Base-by-base conservation (phyloP, 371 early-diverging fungal genomes). In the Syncephalastrum racemosum region DNA sequence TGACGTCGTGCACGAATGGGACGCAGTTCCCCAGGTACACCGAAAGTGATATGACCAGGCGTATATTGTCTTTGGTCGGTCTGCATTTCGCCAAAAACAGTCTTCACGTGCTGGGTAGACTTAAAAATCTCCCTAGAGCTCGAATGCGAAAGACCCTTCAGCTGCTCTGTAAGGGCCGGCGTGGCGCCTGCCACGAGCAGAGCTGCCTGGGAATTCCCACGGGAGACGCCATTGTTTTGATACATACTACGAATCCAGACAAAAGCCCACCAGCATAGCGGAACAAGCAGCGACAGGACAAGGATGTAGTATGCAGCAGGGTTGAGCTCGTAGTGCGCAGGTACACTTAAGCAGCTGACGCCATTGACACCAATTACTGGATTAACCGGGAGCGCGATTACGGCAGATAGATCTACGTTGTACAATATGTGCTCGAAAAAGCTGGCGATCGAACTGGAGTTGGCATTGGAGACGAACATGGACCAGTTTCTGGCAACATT, bases 171-270 rank as follows among this genome's bases (percentile, higher is more conserved):
- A 12, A 49, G 50, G 0, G 63, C 54, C 4, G 48, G 44, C 1
- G 63, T 58, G 4, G 58, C 12, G n/a, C 63, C 63, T 1, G 63
- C 54, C 14, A 54, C 63, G 23, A 63, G 44, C 4, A 63, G 41
- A 13, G 63, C 63, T n/a, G 55, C 54, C 43, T 63, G 63, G 3
- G 63, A 63, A 23, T 54, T 58, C 10, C 63, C 63, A 14, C 63
- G 58, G 12, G 59, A 54, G 12, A 63, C 23, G 20, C 63, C 58
- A 15, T 58, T 63, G 5, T 46, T 54, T 36, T 58, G 58, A 40
- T 54, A 40, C 18, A 63, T 50, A 19, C 58, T 58, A 31, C 58
- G 45, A 1, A 63, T 19, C 63, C 63, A 63, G 1, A 63, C 14
- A 4, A 41, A 25, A 7, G 39, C 25, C 63, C 63, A 63, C 63